phyloP scores from a whole-genome alignment of 2,329 filamentous ascomycete species.

The Pseudogymnoascus sp. region DNA sequence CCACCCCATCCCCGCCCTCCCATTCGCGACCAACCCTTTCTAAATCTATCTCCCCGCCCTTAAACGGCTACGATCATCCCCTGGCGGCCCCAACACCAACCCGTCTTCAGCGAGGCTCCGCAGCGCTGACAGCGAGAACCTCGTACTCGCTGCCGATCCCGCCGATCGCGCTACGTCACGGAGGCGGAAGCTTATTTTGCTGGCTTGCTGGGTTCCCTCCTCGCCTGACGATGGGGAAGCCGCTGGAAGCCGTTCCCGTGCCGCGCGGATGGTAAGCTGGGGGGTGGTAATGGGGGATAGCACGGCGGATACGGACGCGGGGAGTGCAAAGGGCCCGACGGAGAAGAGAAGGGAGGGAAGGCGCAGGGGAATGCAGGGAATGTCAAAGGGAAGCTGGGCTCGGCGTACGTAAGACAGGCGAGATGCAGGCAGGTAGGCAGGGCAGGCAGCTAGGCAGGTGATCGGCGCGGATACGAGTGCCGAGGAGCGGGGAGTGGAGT shows the following conservation, averaged over 20 bases:
- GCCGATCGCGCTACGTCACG: background rate
- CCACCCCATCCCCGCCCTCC: background rate
- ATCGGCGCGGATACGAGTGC: background rate
- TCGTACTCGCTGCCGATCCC: background rate
- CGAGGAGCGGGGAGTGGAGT: background rate
- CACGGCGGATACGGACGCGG: background rate
- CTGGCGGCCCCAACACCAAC: background rate
- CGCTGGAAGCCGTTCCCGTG: background rate
- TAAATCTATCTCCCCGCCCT: background rate
- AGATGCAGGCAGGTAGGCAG: background rate
- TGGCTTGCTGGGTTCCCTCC: background rate
- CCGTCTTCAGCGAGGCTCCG: background rate
- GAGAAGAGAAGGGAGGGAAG: background rate
- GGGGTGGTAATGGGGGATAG: background rate
- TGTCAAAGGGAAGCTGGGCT: background rate
- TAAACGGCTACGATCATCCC: background rate
- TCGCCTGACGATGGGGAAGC: background rate
- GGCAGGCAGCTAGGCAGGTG: background rate
- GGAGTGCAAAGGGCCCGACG: background rate
- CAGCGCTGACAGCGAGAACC: background rate
- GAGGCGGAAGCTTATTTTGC: slow-evolving; percentile 1
- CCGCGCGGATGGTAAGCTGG: background rate
- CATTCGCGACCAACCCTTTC: background rate
- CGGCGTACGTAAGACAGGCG: background rate
- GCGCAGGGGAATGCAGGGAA: background rate